phyloP scores from a whole-genome alignment of 805 yeast genomes.

The Grigorovia humatica region DNA sequence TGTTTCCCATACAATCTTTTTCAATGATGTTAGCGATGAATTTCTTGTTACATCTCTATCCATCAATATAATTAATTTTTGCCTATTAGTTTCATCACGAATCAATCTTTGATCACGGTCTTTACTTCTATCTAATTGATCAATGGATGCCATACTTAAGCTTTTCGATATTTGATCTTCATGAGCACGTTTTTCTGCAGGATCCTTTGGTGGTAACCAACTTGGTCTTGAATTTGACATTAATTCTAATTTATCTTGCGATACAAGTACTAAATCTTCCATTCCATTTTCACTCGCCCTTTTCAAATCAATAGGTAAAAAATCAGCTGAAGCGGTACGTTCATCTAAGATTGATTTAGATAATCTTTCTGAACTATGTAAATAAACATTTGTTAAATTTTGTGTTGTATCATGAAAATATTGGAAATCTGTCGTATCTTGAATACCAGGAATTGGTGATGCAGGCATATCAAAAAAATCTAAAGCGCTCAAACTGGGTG shows the following conservation, averaged over 20 bases:
- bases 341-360: conserved; percentile 30
- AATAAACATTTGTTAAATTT: conserved; percentile 34
- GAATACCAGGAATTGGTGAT: conserved; percentile 40
- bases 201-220: conserved; percentile 59
- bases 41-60: conserved; percentile 27
- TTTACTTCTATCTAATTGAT: conserved; percentile 23
- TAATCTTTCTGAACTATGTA: conserved; percentile 29
- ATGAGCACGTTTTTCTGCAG: conserved; percentile 43
- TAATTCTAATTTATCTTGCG: conserved; percentile 46
- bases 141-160: conserved; percentile 27
- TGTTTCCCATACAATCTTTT: conserved; percentile 27
- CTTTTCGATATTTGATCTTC: conserved; percentile 42
- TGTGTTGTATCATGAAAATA: conserved; percentile 29
- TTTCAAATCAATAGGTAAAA: conserved; percentile 31
- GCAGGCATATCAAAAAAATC: conserved; percentile 32
- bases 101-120: conserved; percentile 19
- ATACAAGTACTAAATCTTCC: conserved; percentile 51
- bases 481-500: conserved; percentile 12
- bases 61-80: conserved; percentile 17
- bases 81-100: conserved; percentile 21
- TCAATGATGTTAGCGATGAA: conserved; percentile 17
- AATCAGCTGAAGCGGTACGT: conserved; percentile 28
- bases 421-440: conserved; percentile 21
- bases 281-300: conserved; percentile 33
- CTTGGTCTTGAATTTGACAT: conserved; percentile 58